Evolutionary conservation across 129 eudicot species (phyloP).

Genomic region (Centaurea solstitialis): DNA sequence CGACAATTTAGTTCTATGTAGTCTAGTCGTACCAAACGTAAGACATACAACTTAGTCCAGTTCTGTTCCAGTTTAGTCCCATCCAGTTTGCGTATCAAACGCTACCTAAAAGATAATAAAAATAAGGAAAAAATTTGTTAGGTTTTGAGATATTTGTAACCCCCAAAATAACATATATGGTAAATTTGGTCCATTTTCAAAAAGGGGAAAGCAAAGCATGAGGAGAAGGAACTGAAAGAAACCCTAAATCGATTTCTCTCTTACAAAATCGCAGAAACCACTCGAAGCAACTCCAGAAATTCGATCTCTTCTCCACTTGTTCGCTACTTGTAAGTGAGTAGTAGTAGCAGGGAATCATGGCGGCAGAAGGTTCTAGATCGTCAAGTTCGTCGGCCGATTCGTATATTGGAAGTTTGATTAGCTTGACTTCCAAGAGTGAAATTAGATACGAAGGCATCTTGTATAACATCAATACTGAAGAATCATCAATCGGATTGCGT

Average conservation of each 20-base stretch:
- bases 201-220: neutral
- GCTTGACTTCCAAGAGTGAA: slow-evolving; percentile 84
- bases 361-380: slow-evolving; percentile 63
- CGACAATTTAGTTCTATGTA: too few species aligned
- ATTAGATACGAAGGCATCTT: slow-evolving; percentile 82
- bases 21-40: too few species aligned
- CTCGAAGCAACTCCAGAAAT: neutral
- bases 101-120: too few species aligned
- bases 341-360: slow-evolving; percentile 36
- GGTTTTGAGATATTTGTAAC: neutral
- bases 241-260: slow-evolving; percentile 2
- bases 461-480: slow-evolving; percentile 80
- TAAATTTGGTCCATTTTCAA: neutral
- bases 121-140: too few species aligned
- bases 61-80: too few species aligned
- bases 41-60: too few species aligned
- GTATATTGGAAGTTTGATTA: slow-evolving; percentile 81
- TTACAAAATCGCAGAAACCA: slow-evolving; percentile 11
- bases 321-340: slow-evolving; percentile 18
- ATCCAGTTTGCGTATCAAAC: too few species aligned
- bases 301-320: neutral
- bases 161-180: neutral
- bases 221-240: slow-evolving; percentile 3
- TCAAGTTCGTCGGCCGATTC: slow-evolving; percentile 76
- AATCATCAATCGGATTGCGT: slow-evolving; percentile 77